These are phyloP conservation scores for Triticum monococcum DNA, from an alignment of 176 grass and related monocot species.

Conservation along the genomic window DNA sequence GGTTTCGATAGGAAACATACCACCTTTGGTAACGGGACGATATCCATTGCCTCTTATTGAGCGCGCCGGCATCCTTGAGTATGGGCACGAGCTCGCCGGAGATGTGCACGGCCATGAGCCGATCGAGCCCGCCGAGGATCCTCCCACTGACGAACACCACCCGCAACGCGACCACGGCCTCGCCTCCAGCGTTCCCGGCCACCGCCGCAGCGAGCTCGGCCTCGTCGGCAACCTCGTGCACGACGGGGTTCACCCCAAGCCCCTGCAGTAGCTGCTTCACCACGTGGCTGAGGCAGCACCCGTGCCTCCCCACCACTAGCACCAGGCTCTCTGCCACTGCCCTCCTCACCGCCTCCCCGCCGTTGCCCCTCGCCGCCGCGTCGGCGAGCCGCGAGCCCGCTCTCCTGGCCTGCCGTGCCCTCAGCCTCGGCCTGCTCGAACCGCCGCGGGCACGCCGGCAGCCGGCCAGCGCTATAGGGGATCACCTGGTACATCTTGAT, in stretches of 20 bases:
- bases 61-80: slow-evolving; percentile 77
- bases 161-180: slow-evolving; percentile 45
- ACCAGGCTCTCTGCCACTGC: slow-evolving; percentile 71
- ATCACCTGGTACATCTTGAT: slow-evolving; percentile 69
- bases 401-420: not conserved
- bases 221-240: slow-evolving; percentile 74
- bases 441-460: not conserved
- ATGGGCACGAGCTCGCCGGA: slow-evolving; percentile 96
- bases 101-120: slow-evolving; percentile 91
- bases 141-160: slow-evolving; percentile 82
- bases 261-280: slow-evolving; percentile 74
- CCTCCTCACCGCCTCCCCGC: slow-evolving; percentile 16
- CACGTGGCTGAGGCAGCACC: slow-evolving; percentile 91
- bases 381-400: too few species aligned
- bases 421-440: not conserved
- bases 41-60: not conserved
- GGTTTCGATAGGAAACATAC: too few species aligned
- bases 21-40: too few species aligned
- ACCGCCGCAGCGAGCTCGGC: slow-evolving; percentile 37
- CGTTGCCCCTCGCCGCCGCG: not conserved
- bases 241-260: slow-evolving; percentile 80
- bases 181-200: not conserved
- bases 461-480: slow-evolving; percentile 54
- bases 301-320: slow-evolving; percentile 65
- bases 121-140: slow-evolving; percentile 69